Conservation (phyloP, 805 yeast genomes). For the Kodamaea kaohsiungensis region DNA sequence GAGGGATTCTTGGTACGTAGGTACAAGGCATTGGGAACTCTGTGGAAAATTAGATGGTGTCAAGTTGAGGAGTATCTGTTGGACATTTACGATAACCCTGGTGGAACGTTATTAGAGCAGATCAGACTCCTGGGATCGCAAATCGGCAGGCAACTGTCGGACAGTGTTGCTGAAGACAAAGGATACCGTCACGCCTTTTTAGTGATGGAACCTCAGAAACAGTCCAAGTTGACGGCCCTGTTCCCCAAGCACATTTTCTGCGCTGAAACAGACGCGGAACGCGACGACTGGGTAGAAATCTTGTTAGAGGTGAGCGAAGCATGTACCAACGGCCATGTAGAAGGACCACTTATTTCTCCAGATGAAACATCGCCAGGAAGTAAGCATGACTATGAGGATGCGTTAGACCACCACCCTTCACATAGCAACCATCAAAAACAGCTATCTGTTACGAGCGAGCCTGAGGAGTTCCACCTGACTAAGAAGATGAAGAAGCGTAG, state of each 20-base stretch:
- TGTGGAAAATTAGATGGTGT: slow-evolving; percentile 73
- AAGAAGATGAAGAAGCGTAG: slow-evolving; percentile 56
- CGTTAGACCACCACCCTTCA: slow-evolving; percentile 8
- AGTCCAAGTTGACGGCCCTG: slow-evolving; percentile 32
- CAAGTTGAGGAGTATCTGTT: slow-evolving; percentile 60
- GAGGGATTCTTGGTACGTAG: slow-evolving; percentile 68
- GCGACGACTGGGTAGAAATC: slow-evolving; percentile 67
- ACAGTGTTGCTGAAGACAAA: slow-evolving; percentile 44
- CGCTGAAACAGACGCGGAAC: slow-evolving; percentile 75
- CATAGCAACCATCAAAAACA: slow-evolving; percentile 2
- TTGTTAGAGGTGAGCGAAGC: slow-evolving; percentile 36
- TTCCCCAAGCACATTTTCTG: slow-evolving; percentile 65
- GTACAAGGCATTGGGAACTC: slow-evolving; percentile 60
- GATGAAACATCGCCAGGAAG: slow-evolving; percentile 1
- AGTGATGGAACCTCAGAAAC: slow-evolving; percentile 46
- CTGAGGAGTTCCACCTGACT: slow-evolving; percentile 4
- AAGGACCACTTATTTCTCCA: not conserved
- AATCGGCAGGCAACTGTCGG: slow-evolving; percentile 52
- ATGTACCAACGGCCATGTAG: not conserved
- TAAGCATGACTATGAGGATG: slow-evolving; percentile 17
- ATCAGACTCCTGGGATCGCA: slow-evolving; percentile 52
- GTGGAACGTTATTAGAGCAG: slow-evolving; percentile 55
- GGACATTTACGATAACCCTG: slow-evolving; percentile 57
- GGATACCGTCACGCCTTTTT: slow-evolving; percentile 64
- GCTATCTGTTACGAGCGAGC: not conserved